Evolutionary conservation across 371 early-diverging fungal species (phyloP), one percentile per base, ranked within the genome.

Genomic region (Mucor saturninus): DNA sequence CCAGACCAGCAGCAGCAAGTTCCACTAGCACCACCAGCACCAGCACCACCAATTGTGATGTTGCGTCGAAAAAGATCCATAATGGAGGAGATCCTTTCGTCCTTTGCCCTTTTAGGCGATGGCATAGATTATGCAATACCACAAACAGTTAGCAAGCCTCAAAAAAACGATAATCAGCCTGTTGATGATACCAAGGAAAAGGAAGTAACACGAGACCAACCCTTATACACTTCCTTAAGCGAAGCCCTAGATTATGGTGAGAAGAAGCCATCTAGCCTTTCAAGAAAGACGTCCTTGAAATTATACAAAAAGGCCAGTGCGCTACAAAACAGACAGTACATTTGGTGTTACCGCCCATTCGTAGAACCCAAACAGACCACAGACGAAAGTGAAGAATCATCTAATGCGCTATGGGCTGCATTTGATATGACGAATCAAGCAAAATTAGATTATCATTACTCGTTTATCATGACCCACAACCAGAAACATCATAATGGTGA

Each of bases 361-460:
- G 21, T 21, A 21, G 28, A 50, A 50, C 50, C 15, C 7, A 9
- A 29, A 29, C 50, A 50, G 5, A 10, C 29, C 28, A 10, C 13
- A 28, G 30, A 29, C 30, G 13, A 30, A 5, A 50, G 10, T 7
- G 8, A 50, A 50, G 31, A 46, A 21, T n/a, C 46, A 46, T 21
- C 46, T 46, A 21, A 8, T 35, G 46, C 2, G 21, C 46, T 56
- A 14, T 63, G 63, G 63, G 32, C 56, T 13, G 63, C 63, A 31
- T 63, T 63, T 21, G 63, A 56, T n/a, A 56, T 63, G 10, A 56
- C 37, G 15, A 63, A 63, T 42, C 63, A 63, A 55, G 5, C 14
- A 5, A 63, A 50, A 26, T 35, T 63, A 21, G 63, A 63, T 50
- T 10, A 21, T 26, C 63, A 63, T 42, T 56, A 56, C 42, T 46